Evolutionary conservation across 2,329 filamentous ascomycete species (phyloP), one percentile per base, ranked within the genome.

Genomic region (Sclerotinia sclerotiorum): DNA sequence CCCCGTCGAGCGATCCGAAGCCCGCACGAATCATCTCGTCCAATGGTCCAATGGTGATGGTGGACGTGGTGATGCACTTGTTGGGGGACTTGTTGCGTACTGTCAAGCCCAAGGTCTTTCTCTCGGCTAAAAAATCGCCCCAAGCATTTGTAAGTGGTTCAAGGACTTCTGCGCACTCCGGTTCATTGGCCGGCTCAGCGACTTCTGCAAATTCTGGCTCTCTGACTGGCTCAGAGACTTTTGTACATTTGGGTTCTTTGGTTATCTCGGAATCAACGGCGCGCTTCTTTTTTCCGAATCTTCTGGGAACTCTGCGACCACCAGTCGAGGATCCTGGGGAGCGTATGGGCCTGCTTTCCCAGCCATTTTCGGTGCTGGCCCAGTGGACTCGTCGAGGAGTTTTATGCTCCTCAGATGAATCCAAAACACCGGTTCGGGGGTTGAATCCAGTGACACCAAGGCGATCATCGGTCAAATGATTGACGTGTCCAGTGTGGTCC

Each of bases 381-480:
- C 60, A 63, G 10, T 32, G 46, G 13, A 63, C 60, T 21, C 46
- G 60, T 15, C 60, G 60, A 5, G 32, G 60, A 27, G 10, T 24
- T 5, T 39, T 27, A 24, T 63, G 48, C 32, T 51, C 48, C 46
- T 51, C 46, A 3, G 11, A 44, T 6, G 39, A 42, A 24, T 65
- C 62, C 6, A 65, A 29, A 11, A 10, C 42, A n/a, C 69, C 69
- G n/a, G 69, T 70, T 29, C 69, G 29, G 39, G 61, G 66, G 39
- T 70, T 70, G n/a, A 51, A 48, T 7, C 69, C 69, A 5, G 66
- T 62, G 6, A 70, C 61, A 5, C 69, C 69, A 5, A 70, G 49
- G 27, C 57, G 65, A 46, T 70, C 69, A 19, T 60, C 64, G 15
- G 24, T 7, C 17, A 24, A 27, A 3, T 32, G 29, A 7, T 21